Evolutionary conservation across 495 filamentous ascomycete species (phyloP).

Genomic region (Clohesyomyces aquaticus): DNA sequence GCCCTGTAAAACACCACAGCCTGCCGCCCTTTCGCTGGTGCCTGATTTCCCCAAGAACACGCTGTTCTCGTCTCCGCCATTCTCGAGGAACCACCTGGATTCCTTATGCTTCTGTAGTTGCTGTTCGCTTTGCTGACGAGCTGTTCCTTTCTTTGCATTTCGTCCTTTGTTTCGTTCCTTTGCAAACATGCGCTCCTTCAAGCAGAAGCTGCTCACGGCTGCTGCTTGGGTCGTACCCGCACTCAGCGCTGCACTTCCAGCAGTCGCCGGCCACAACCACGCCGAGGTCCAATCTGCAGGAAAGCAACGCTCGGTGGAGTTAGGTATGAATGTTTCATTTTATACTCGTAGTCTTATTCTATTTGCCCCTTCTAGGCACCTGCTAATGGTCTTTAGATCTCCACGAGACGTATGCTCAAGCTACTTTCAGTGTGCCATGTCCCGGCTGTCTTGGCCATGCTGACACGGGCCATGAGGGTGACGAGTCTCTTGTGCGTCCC

Average conservation of each 20-base stretch:
- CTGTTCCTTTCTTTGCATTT: conserved; percentile 22
- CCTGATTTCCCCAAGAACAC: conserved; percentile 27
- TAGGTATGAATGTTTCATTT: conserved; percentile 30
- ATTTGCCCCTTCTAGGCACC: conserved; percentile 36
- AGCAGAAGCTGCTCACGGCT: conserved; percentile 22
- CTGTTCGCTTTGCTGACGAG: conserved; percentile 8
- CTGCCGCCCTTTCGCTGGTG: conserved; percentile 27
- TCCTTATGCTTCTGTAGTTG: conserved; percentile 17
- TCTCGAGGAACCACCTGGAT: conserved; percentile 4
- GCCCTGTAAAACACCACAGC: conserved; percentile 23
- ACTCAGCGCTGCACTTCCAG: conserved; percentile 29
- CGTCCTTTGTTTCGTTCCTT: conserved; percentile 12
- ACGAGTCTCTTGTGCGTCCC: conserved; percentile 48
- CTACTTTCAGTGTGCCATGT: conserved; percentile 43
- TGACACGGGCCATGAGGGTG: conserved; percentile 34
- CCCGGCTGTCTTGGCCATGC: conserved; percentile 37
- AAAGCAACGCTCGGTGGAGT: conserved; percentile 16
- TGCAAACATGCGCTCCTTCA: conserved; percentile 26
- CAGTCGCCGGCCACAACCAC: neutral
- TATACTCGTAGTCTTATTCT: conserved; percentile 19
- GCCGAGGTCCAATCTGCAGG: neutral
- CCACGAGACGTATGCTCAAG: conserved; percentile 40
- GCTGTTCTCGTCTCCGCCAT: conserved; percentile 13
- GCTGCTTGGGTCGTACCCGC: conserved; percentile 27
- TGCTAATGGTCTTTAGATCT: conserved; percentile 32